Percentiles rank a stretch among this genome's conserved stretches.
Conservation (phyloP, 1,284 basidiomycete species). For the Sphagnurus paluster region DNA sequence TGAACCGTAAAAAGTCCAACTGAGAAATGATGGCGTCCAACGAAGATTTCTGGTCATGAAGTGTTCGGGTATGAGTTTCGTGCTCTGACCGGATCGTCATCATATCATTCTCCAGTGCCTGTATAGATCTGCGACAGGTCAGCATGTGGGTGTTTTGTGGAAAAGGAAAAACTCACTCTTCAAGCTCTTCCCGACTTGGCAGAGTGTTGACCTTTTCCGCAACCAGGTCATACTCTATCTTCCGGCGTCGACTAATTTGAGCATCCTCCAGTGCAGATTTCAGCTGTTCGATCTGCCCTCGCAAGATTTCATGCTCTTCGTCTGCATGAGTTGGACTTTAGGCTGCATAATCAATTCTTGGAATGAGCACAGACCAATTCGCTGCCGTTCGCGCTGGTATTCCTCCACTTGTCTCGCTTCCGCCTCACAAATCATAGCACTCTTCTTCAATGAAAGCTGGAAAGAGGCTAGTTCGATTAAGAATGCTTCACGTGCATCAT, state of each 20-base stretch:
- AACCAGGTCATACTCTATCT: conserved; percentile 82
- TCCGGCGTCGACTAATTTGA: conserved; percentile 68
- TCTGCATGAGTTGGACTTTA: conserved; percentile 42
- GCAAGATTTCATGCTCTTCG: conserved; percentile 63
- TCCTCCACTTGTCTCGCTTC: conserved; percentile 80
- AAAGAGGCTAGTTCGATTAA: conserved; percentile 75
- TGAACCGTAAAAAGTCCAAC: conserved; percentile 56
- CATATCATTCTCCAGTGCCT: conserved; percentile 74
- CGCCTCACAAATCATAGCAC: conserved; percentile 76
- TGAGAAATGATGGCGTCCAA: conserved; percentile 65
- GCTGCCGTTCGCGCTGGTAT: conserved; percentile 67
- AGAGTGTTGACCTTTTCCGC: conserved; percentile 80
- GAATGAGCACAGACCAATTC: conserved; percentile 54
- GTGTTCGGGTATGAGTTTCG: conserved; percentile 64
- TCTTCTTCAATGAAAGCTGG: conserved; percentile 71
- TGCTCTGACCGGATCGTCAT: conserved; percentile 70
- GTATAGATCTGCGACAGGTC: conserved; percentile 54
- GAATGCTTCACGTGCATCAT: conserved; percentile 77
- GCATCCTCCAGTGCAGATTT: conserved; percentile 75
- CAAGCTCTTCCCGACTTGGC: conserved; percentile 71
- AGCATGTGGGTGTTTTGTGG: background rate
- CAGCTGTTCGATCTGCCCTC: conserved; percentile 71
- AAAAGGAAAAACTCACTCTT: conserved; percentile 48
- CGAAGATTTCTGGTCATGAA: conserved; percentile 66
- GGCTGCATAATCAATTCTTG: conserved; percentile 5